Percentiles rank a stretch among this genome's conserved stretches.
These are phyloP conservation scores for Kodamaea kaohsiungensis DNA, from an alignment of 805 yeast species.

Conservation along the genomic window DNA sequence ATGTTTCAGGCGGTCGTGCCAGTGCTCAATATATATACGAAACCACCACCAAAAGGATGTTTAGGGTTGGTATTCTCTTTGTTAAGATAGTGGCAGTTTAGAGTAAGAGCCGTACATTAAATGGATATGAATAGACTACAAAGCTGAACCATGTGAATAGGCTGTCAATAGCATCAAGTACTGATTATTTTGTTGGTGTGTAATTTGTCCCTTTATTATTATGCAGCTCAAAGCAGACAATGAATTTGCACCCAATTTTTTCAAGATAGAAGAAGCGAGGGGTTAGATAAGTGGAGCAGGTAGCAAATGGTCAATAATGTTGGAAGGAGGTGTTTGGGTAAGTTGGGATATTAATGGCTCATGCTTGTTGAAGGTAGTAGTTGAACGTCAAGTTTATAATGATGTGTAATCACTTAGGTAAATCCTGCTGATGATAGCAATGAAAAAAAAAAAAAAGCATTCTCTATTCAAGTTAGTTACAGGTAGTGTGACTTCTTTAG, in stretches of 20 bases:
- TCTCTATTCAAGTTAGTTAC: too few relatives aligned
- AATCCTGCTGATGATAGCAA: too few relatives aligned
- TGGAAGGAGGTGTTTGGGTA: too few relatives aligned
- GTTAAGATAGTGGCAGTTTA: background rate
- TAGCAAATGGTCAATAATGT: too few relatives aligned
- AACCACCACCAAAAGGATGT: background rate
- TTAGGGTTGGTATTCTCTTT: background rate
- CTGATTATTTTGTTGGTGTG: background rate
- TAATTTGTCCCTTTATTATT: background rate
- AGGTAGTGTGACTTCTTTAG: too few relatives aligned
- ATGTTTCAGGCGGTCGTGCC: slow-evolving; percentile 1
- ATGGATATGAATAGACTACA: background rate
- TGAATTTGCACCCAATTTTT: background rate
- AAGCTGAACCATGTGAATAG: background rate
- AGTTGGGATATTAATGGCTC: too few relatives aligned
- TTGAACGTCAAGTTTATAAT: too few relatives aligned
- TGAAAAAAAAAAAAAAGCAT: too few relatives aligned
- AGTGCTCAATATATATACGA: background rate
- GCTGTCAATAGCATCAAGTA: background rate
- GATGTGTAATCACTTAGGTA: too few relatives aligned
- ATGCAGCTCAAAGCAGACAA: background rate
- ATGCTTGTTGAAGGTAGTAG: too few relatives aligned
- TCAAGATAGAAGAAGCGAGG: background rate
- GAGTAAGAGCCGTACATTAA: too few relatives aligned
- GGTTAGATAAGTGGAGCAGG: too few relatives aligned